These are phyloP conservation scores for Achaetomium macrosporum DNA, from an alignment of 2,329 filamentous ascomycete genomes.

Conservation along the genomic window DNA sequence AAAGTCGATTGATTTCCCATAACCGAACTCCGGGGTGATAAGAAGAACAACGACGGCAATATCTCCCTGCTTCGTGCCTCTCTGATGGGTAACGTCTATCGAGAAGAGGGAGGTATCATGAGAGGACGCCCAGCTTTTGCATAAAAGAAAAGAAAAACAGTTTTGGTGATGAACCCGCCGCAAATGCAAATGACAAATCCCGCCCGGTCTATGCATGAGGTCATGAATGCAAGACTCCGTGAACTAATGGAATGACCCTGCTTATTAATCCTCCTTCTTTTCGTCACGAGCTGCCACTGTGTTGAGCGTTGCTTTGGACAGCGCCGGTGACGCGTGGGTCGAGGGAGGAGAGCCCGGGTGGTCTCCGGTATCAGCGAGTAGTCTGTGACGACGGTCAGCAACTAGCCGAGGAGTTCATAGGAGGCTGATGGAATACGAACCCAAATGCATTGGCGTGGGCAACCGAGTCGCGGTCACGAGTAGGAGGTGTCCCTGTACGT, in stretches of 20 bases:
- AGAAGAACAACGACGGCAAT: conserved; percentile 1
- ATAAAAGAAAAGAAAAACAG: conserved; percentile 3
- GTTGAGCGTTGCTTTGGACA: conserved; percentile 57
- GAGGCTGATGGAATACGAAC: conserved; percentile 47
- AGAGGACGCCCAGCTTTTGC: conserved; percentile 13
- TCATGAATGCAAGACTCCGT: conserved; percentile 39
- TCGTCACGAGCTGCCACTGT: conserved; percentile 34
- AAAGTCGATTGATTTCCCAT: conserved; percentile 1
- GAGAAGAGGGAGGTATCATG: conserved; percentile 13
- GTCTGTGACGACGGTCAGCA: conserved; percentile 37
- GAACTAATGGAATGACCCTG: conserved; percentile 29
- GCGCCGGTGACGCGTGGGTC: conserved; percentile 58
- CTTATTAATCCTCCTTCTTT: conserved; percentile 46
- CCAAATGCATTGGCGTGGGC: conserved; percentile 87
- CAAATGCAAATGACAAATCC: conserved; percentile 43
- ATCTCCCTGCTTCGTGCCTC: conserved; percentile 22
- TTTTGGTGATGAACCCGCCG: conserved; percentile 33
- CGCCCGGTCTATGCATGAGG: conserved; percentile 44
- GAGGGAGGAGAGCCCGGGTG: conserved; percentile 65
- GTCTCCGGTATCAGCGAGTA: conserved; percentile 56
- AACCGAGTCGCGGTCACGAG: conserved; percentile 41
- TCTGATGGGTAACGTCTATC: conserved; percentile 17
- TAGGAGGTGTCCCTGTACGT: conserved; percentile 80
- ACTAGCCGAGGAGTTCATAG: background rate
- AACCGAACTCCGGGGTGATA: conserved; percentile 2